Conservation (phyloP, 805 yeast species). For the Ogataea philodendri region DNA sequence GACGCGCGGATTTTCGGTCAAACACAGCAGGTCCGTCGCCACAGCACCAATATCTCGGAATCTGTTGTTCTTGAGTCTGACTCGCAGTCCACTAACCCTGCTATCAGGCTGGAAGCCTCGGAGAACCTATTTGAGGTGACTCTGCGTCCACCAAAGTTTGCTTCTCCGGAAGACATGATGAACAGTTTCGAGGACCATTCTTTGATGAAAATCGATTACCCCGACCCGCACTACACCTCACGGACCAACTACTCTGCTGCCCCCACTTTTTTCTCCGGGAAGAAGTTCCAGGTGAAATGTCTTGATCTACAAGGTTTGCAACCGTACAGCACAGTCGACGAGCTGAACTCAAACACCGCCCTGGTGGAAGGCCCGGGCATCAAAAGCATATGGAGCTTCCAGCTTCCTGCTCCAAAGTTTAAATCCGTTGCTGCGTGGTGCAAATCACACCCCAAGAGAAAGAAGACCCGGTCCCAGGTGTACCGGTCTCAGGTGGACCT, state of each 20-base stretch:
- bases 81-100: not conserved
- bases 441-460: conserved; percentile 18
- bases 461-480: conserved; percentile 19
- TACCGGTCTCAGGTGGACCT: conserved; percentile 52
- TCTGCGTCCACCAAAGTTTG: conserved; percentile 21
- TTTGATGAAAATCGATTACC: conserved; percentile 50
- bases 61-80: too few relatives aligned
- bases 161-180: conserved; percentile 21
- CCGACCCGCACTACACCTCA: conserved; percentile 62
- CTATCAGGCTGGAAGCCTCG: conserved; percentile 1
- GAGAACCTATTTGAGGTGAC: conserved; percentile 15
- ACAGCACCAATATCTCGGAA: too few relatives aligned
- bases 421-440: conserved; percentile 38
- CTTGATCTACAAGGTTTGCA: conserved; percentile 31
- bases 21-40: conserved; percentile 4
- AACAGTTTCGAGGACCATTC: conserved; percentile 43
- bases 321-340: conserved; percentile 9
- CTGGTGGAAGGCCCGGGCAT: not conserved
- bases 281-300: conserved; percentile 49
- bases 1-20: conserved; percentile 12
- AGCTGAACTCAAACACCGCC: conserved; percentile 10
- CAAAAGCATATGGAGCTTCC: conserved; percentile 45
- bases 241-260: conserved; percentile 47
- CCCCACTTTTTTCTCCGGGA: conserved; percentile 69
- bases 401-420: conserved; percentile 47